These are phyloP conservation scores for Pyrenochaeta sp. DNA, from an alignment of 2,329 filamentous ascomycete species.

Conservation along the genomic window DNA sequence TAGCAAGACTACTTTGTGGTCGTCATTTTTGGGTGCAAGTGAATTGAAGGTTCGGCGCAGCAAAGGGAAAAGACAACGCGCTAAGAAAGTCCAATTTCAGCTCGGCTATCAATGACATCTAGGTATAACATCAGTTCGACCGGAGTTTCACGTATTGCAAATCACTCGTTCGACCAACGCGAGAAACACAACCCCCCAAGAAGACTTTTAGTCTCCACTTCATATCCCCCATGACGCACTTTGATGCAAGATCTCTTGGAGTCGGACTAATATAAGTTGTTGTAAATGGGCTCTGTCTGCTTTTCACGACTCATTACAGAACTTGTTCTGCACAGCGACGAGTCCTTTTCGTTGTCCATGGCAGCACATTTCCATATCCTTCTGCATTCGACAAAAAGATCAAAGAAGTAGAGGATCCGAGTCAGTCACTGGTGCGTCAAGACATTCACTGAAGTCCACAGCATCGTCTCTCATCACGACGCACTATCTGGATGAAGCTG, in stretches of 20 bases:
- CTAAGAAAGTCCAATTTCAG: conserved; percentile 49
- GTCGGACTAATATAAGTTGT: not conserved
- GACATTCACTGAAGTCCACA: no score
- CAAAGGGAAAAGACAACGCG: conserved; percentile 35
- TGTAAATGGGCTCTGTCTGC: no score
- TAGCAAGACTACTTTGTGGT: conserved; percentile 18
- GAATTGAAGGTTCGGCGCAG: conserved; percentile 40
- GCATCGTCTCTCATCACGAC: no score
- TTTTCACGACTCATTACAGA: no score
- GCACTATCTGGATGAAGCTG: no score
- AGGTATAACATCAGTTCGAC: conserved; percentile 33
- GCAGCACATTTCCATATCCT: no score
- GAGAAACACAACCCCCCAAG: not conserved
- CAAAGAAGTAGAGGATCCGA: no score
- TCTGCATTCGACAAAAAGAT: no score
- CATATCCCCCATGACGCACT: not conserved
- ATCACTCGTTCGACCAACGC: not conserved
- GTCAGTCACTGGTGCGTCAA: no score
- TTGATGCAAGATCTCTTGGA: not conserved
- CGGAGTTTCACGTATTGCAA: conserved; percentile 17
- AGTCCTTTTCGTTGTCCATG: no score
- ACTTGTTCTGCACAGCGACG: no score
- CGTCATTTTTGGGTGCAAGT: conserved; percentile 33
- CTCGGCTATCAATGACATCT: conserved; percentile 44
- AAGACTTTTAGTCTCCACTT: not conserved